phyloP scores from a whole-genome alignment of 2,329 filamentous ascomycete species.

The Fusarium paranaense region DNA sequence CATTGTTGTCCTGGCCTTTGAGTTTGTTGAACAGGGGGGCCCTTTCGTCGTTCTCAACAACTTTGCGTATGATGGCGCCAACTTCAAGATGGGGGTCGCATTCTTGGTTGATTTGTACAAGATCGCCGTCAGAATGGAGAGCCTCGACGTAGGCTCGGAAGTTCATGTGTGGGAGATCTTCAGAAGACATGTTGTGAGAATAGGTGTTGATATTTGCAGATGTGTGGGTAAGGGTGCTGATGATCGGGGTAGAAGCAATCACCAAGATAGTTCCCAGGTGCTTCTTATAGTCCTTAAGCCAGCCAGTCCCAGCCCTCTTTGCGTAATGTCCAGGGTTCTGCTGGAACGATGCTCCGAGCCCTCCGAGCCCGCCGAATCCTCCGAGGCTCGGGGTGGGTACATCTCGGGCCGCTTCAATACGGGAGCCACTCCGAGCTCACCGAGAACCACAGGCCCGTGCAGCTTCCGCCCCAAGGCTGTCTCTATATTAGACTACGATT shows the following conservation, averaged over 20 bases:
- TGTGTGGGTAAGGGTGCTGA: background rate
- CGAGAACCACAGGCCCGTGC: background rate
- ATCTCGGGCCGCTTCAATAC: background rate
- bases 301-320: background rate
- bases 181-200: slow-evolving; percentile 15
- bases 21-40: slow-evolving; percentile 65
- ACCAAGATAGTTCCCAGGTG: background rate
- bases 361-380: slow-evolving; percentile 19
- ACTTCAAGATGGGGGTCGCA: slow-evolving; percentile 59
- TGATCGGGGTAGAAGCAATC: background rate
- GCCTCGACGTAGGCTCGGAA: slow-evolving; percentile 29
- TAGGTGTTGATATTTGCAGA: background rate
- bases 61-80: slow-evolving; percentile 59
- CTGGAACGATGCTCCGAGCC: background rate
- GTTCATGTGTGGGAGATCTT: slow-evolving; percentile 40
- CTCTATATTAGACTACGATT: background rate
- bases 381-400: slow-evolving; percentile 2
- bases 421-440: background rate
- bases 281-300: background rate
- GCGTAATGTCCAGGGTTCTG: background rate
- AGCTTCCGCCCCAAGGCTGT: background rate
- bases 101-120: slow-evolving; percentile 57
- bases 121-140: slow-evolving; percentile 51
- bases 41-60: slow-evolving; percentile 58
- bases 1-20: slow-evolving; percentile 54